These are phyloP conservation scores for Lotmaria passim DNA, from an alignment of 208 protist species.

Conservation along the genomic window DNA sequence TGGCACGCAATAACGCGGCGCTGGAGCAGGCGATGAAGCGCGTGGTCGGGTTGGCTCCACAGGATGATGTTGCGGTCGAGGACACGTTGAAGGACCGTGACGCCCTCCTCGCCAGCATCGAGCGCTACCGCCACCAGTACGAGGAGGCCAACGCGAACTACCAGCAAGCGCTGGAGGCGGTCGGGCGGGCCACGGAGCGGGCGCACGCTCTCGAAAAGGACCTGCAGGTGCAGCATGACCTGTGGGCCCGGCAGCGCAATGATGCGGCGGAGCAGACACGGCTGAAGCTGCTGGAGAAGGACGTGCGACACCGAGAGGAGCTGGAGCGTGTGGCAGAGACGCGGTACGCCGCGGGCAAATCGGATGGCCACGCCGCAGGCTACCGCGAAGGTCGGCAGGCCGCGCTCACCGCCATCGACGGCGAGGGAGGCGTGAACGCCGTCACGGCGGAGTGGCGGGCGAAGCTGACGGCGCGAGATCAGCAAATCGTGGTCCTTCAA, in stretches of 20 bases:
- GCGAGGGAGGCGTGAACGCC: conserved; percentile 18
- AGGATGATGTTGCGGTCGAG: conserved; percentile 43
- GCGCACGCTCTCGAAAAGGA: conserved; percentile 59
- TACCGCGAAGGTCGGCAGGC: conserved; percentile 30
- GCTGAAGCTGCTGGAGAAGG: conserved; percentile 59
- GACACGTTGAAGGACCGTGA: conserved; percentile 68
- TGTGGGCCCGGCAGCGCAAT: conserved; percentile 37
- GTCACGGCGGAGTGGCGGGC: conserved; percentile 34
- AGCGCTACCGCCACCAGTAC: conserved; percentile 50
- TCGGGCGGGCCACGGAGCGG: conserved; percentile 66
- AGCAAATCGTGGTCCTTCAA: conserved; percentile 45
- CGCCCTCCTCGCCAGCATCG: conserved; percentile 64
- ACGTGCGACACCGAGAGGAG: conserved; percentile 51
- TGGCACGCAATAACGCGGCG: conserved; percentile 69
- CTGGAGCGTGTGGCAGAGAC: conserved; percentile 47
- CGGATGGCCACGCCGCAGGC: conserved; percentile 46
- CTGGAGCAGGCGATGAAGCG: conserved; percentile 63
- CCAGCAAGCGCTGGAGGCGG: conserved; percentile 70
- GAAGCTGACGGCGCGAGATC: conserved; percentile 43
- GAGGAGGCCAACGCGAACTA: conserved; percentile 75
- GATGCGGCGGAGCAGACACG: conserved; percentile 63
- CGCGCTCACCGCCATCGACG: conserved; percentile 20
- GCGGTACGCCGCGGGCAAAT: conserved; percentile 46
- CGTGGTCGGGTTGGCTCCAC: conserved; percentile 57
- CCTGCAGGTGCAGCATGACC: conserved; percentile 57